Evolutionary conservation across 108 stramenopile species (phyloP).

Genomic region (Cafeteria roenbergensis): DNA sequence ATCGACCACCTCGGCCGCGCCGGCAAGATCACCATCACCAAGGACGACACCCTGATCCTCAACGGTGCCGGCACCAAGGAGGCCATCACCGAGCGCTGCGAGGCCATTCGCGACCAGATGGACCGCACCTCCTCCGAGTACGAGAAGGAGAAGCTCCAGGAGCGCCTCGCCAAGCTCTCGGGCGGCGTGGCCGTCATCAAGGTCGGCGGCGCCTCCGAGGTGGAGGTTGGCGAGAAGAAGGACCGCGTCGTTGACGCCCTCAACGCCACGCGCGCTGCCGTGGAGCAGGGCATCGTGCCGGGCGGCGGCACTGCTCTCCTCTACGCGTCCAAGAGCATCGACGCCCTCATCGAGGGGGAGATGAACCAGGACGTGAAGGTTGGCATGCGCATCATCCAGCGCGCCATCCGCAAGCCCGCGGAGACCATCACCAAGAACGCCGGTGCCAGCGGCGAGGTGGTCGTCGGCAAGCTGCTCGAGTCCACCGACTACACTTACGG

Average conservation of each 20-base stretch:
- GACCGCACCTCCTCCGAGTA: slow-evolving; percentile 91
- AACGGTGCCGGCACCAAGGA: slow-evolving; percentile 78
- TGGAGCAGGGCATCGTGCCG: slow-evolving; percentile 95
- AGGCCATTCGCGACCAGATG: slow-evolving; percentile 76
- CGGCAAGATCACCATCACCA: slow-evolving; percentile 81
- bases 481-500: slow-evolving; percentile 54
- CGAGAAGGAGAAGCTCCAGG: slow-evolving; percentile 98
- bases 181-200: slow-evolving; percentile 98
- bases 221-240: slow-evolving; percentile 98
- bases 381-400: slow-evolving; percentile 91
- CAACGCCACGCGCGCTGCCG: slow-evolving; percentile 96
- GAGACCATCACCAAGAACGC: slow-evolving; percentile 87
- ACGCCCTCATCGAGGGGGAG: slow-evolving; percentile 52
- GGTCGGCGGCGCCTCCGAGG: slow-evolving; percentile 92
- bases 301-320: slow-evolving; percentile 96
- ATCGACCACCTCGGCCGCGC: slow-evolving; percentile 73
- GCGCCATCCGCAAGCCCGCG: slow-evolving; percentile 76
- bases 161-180: slow-evolving; percentile 91
- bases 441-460: slow-evolving; percentile 86
- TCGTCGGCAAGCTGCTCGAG: slow-evolving; percentile 74
- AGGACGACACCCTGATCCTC: slow-evolving; percentile 93
- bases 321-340: slow-evolving; percentile 79
- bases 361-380: slow-evolving; percentile 94
- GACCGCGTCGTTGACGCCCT: slow-evolving; percentile 99
- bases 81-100: slow-evolving; percentile 78